Evolutionary conservation across 306 rosid species (phyloP), one percentile per base, ranked within the genome.

Genomic region (Carpinus viminea): DNA sequence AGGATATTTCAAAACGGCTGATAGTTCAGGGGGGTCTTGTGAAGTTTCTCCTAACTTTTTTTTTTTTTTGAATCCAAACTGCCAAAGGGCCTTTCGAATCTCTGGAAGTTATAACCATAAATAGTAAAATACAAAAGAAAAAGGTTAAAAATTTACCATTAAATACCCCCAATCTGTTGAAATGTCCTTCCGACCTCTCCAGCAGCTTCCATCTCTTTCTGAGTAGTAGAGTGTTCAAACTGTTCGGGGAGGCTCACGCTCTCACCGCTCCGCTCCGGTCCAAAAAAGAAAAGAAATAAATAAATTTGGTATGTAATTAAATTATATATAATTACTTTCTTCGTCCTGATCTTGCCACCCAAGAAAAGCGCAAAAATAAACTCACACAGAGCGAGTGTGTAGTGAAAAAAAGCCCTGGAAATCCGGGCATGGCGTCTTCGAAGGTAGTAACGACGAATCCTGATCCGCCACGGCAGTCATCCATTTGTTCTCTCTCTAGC

Each of bases 381-480:
- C 38, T 0, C 0, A 8, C 1, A 31, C 6, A 46, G 72, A 46
- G n/a, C 34, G 8, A 47, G 43, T 17, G 47, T 60, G 70, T 26
- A 57, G 62, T 48, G 52, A 48, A 48, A 48, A 48, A 36, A 28
- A 47, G 69, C 71, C 85, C 90, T 71, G 70, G 74, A 85, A 85
- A 72, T 46, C 65, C 80, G 86, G 31, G 78, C 79, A 93, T 91
- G 98, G 93, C 97, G 80, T 90, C 95, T 80, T 82, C 97, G 68
- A 91, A 93, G 82, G 84, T 93, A 79, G 91, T 83, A 26, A 83
- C 92, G 68, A 71, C 91, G 79, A 94, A 86, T 87, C 59, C 94
- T 89, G 98, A 94, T 88, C 93, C 88, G 81, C 96, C 94, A 78
- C 91, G 89, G 43, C 86, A 88, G 73, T 89, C 93, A 4, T 85